Evolutionary conservation across 768 basidiomycete species (phyloP), one percentile per base, ranked within the genome.

Genomic region (Pisolithus tinctorius): DNA sequence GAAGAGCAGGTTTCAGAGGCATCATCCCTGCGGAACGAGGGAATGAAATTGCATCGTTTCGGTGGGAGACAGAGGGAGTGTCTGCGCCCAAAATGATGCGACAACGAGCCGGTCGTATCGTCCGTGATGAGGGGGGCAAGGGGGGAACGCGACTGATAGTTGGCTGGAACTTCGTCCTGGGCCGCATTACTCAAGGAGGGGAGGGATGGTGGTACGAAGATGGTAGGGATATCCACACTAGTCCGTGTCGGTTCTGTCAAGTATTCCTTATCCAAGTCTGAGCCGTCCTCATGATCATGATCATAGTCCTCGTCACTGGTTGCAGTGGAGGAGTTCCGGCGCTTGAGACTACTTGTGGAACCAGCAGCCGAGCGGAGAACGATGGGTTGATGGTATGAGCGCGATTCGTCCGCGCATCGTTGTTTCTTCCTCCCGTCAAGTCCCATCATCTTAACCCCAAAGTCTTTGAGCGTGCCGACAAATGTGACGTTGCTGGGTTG

Each of bases 391-490:
- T 48, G 13, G 13, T 34, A 14, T 34, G 26, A 14, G 27, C 8
- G n/a, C 6, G 6, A 31, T 43, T 11, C 29, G 20, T 42, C 25
- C n/a, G 42, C n/a, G 23, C 42, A 7, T 44, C 38, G 25, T 6
- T 42, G 47, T 38, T 45, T 56, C 45, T 48, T 58, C 42, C 42
- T 50, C 7, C 27, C 39, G 14, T 50, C 49, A 29, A 50, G 20
- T 6, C 45, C 25, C 25, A 14, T 45, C 39, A 53, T 54, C 9
- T 41, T 30, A 8, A 40, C 38, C 4, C 50, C 50, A 20, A 55
- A 20, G 40, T 50, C 40, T 25, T 56, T 53, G 4, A 52, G 42
- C n/a, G 48, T 42, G 23, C 45, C 51, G 2, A 48, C 43, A 4
- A 58, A 41, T 20, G 55, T 48, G 23, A 36, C 26, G 26, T 26